Evolutionary conservation across 768 basidiomycete species (phyloP).

Genomic region (Lentinus tigrinus): DNA sequence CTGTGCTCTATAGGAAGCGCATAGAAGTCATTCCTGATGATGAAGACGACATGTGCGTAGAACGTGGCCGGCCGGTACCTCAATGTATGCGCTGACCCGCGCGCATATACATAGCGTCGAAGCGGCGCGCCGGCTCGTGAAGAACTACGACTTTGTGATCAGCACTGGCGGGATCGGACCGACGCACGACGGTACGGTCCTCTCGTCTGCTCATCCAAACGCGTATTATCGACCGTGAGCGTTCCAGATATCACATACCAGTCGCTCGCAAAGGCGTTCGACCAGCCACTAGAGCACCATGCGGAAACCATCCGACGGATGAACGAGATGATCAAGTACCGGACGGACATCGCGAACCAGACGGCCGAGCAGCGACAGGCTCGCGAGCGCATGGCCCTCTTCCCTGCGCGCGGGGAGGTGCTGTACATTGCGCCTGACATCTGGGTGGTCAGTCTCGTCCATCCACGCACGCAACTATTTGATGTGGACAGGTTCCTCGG

Average conservation of each 20-base stretch:
- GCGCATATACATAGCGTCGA: constrained; percentile 61
- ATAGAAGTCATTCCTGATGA: constrained; percentile 92
- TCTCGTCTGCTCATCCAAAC: not conserved
- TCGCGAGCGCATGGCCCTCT: constrained; percentile 85
- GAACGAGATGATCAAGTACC: constrained; percentile 54
- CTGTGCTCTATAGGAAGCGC: constrained; percentile 61
- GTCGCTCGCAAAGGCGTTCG: constrained; percentile 84
- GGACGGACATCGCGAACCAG: constrained; percentile 57
- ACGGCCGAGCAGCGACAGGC: constrained; percentile 75
- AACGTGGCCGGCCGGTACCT: not conserved
- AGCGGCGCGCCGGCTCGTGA: constrained; percentile 79
- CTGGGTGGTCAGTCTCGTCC: constrained; percentile 73
- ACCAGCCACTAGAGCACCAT: constrained; percentile 67
- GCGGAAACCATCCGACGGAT: constrained; percentile 77
- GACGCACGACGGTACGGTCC: constrained; percentile 74
- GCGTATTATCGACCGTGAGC: not conserved
- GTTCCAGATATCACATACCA: constrained; percentile 84
- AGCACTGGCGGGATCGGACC: constrained; percentile 92
- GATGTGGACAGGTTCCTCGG: not conserved
- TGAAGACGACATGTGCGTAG: constrained; percentile 80
- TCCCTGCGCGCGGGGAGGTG: constrained; percentile 77
- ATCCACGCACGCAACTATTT: not conserved
- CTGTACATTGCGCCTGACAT: constrained; percentile 77
- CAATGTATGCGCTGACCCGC: not conserved
- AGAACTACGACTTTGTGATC: constrained; percentile 85